Conservation (phyloP, 108 stramenopile species). For the Nannochloropsis gaditana region DNA sequence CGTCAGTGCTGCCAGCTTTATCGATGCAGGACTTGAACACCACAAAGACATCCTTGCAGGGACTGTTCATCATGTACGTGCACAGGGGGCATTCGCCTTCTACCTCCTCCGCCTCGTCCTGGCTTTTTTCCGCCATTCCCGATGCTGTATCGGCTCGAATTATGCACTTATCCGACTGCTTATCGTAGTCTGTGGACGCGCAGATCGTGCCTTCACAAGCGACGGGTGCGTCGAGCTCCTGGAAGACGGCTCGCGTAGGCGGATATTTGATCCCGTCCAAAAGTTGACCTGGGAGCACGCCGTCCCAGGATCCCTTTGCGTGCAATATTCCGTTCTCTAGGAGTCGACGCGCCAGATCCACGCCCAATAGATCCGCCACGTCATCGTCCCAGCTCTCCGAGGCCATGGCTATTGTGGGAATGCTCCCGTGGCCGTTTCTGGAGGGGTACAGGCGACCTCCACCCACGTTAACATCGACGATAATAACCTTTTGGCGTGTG, state of each 20-base stretch:
- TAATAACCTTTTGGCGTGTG: background rate
- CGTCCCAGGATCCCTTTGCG: background rate
- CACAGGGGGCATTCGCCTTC: background rate
- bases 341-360: background rate
- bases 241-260: background rate
- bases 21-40: background rate
- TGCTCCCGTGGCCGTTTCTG: conserved; percentile 6
- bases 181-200: conserved; percentile 16
- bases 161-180: background rate
- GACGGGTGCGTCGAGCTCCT: background rate
- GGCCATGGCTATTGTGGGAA: background rate
- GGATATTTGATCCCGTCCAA: conserved; percentile 7
- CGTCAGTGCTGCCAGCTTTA: conserved; percentile 2
- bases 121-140: background rate
- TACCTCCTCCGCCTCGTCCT: background rate
- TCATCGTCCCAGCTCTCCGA: conserved; percentile 10
- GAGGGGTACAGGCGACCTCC: background rate
- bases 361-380: background rate
- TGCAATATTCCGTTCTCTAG: conserved; percentile 2
- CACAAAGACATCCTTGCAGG: background rate
- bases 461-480: background rate
- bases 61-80: conserved; percentile 14
- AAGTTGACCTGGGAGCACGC: background rate
- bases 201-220: conserved; percentile 11
- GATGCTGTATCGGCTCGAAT: background rate